Base-by-base conservation (phyloP, 2,329 filamentous ascomycete genomes). In the Graphilbum fragrans region DNA sequence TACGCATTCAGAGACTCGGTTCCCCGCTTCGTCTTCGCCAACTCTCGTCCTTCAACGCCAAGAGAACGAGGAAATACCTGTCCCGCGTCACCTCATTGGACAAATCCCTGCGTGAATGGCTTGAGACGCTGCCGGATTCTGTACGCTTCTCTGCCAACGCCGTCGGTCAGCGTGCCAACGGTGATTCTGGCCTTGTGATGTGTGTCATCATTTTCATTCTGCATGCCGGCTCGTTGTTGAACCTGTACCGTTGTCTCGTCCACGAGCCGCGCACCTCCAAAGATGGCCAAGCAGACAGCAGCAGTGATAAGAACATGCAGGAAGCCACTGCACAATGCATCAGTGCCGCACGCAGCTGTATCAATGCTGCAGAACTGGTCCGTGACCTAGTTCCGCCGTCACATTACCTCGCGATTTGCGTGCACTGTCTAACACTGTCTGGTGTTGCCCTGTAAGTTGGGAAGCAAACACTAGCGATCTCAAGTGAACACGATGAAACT, bases 131-230 rank as follows among this genome's bases (percentile, higher is more conserved):
- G 8, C 49, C 54, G 9, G 49, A 55, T 31, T 43, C 48, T 4
- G 50, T 56, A 14, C 52, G 52, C 3, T 54, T 55, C 32, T 56
- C 53, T 1, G 52, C 49, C 18, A 50, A 50, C 31, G 42, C 33
- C 3, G n/a, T 43, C 14, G 43, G 45, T 9, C 40, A 36, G 22
- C 34, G 34, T 6, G 21, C 38, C 18, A 32, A 35, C 11, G 47
- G 46, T 1, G 44, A 46, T 5, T 43, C 48, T 7, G 43, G 50
- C n/a, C 45, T 55, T 21, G 48, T 51, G 16, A 54, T 55, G 51
- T 51, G 53, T 41, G 52, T 54, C 4, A 53, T 56, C 14, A 45
- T 52, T 17, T 56, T 55, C 37, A 53, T 56, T 9, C 35, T 55
- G 12, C 54, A 55, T 41, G 50, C 52, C 2, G 53, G 53, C 1